These are phyloP conservation scores for Dactylorhiza incarnata DNA, from an alignment of 106 monocot species.

Conservation along the genomic window DNA sequence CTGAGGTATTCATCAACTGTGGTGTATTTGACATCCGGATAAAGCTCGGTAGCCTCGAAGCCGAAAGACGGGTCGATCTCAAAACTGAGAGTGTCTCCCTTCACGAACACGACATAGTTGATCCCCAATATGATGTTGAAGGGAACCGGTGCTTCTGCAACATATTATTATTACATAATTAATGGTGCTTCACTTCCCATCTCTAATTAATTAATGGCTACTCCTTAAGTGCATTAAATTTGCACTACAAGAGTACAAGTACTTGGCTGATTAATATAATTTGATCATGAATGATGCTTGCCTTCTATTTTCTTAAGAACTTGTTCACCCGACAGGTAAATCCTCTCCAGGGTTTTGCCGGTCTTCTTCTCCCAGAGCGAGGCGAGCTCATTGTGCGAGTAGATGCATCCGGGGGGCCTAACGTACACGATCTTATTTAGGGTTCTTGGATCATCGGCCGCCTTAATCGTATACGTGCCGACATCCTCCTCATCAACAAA, in stretches of 20 bases:
- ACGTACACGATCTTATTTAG: conserved; percentile 69
- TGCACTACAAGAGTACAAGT: background rate
- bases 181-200: too few relatives aligned
- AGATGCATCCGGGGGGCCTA: conserved; percentile 36
- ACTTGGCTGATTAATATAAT: too few relatives aligned
- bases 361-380: conserved; percentile 63
- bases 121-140: conserved; percentile 2
- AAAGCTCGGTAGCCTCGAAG: conserved; percentile 17
- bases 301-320: conserved; percentile 43
- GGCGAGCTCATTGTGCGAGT: conserved; percentile 58
- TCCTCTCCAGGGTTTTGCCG: conserved; percentile 49
- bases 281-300: background rate
- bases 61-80: conserved; percentile 12
- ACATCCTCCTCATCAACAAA: conserved; percentile 54
- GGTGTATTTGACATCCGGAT: conserved; percentile 22
- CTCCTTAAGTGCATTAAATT: too few relatives aligned
- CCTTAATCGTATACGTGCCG: conserved; percentile 44
- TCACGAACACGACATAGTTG: conserved; percentile 6
- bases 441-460: conserved; percentile 61
- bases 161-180: too few relatives aligned
- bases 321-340: conserved; percentile 49
- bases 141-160: conserved; percentile 10
- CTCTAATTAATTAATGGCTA: too few relatives aligned
- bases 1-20: conserved; percentile 20
- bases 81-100: conserved; percentile 7